A percentile compares a stretch with the other conserved stretches of the same genome.
Conservation (phyloP, 768 basidiomycete species). For the Wakefieldia striispora region DNA sequence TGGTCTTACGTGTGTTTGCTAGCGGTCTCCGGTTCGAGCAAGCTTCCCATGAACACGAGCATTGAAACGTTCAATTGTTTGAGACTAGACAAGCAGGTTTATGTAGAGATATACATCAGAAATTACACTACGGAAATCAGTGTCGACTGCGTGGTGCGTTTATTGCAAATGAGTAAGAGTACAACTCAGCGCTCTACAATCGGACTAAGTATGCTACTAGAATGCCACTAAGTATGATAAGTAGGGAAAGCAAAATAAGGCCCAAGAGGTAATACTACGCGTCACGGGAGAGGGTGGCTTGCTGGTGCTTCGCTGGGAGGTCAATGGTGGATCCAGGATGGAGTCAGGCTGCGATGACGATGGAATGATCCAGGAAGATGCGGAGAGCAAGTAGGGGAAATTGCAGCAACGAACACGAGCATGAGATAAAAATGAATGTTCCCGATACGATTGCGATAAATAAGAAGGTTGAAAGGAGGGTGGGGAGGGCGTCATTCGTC, state of each 20-base stretch:
- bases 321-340: slow-evolving; percentile 8
- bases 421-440: slow-evolving; percentile 27
- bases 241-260: slow-evolving; percentile 18
- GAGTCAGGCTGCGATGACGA: slow-evolving; percentile 18
- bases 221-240: slow-evolving; percentile 32
- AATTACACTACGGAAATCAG: slow-evolving; percentile 6
- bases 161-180: slow-evolving; percentile 31
- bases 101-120: slow-evolving; percentile 14
- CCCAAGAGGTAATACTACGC: slow-evolving; percentile 18
- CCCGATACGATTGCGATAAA: slow-evolving; percentile 16
- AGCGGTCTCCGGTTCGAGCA: slow-evolving; percentile 93
- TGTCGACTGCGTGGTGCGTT: slow-evolving; percentile 16
- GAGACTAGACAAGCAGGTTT: background rate
- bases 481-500: slow-evolving; percentile 32
- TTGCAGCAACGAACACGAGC: slow-evolving; percentile 30
- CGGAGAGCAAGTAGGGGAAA: slow-evolving; percentile 19
- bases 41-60: slow-evolving; percentile 60
- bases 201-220: slow-evolving; percentile 32
- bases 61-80: slow-evolving; percentile 20
- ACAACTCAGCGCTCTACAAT: slow-evolving; percentile 33
- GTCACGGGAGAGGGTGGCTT: slow-evolving; percentile 1
- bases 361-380: slow-evolving; percentile 26
- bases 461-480: slow-evolving; percentile 27
- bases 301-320: slow-evolving; percentile 17
- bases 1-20: slow-evolving; percentile 7